These are phyloP conservation scores for Coelastrella sp. DNA, from an alignment of 139 green algal genomes.

Conservation along the genomic window DNA sequence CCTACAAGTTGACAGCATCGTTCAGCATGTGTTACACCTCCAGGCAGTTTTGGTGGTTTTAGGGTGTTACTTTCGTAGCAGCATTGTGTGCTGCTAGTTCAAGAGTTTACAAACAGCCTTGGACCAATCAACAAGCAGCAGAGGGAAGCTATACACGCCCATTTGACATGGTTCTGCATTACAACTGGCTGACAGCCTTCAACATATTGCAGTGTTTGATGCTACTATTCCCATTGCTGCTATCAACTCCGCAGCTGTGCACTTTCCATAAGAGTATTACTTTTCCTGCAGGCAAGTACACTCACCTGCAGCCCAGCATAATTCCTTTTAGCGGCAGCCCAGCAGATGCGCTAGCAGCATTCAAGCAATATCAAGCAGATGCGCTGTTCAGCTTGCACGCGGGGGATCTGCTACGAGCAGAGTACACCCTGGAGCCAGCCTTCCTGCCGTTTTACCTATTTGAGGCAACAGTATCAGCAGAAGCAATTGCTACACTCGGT, in stretches of 20 bases:
- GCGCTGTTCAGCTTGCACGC: constrained; percentile 30
- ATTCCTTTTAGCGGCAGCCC: not conserved
- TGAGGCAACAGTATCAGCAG: constrained; percentile 50
- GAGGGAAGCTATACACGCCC: no score
- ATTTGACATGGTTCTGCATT: no score
- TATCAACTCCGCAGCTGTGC: not conserved
- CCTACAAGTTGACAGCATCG: not conserved
- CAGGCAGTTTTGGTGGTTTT: no score
- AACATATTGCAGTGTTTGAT: no score
- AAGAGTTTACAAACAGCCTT: no score
- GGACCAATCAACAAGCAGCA: no score
- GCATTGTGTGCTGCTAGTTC: no score
- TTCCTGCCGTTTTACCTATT: constrained; percentile 74
- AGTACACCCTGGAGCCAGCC: constrained; percentile 40
- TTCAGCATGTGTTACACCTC: no score
- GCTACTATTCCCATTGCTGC: no score
- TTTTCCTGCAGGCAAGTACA: not conserved
- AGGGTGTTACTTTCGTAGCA: no score
- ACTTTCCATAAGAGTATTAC: not conserved
- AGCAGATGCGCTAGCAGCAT: not conserved
- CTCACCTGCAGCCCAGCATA: not conserved
- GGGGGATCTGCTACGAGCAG: constrained; percentile 8
- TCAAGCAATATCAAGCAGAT: constrained; percentile 7
- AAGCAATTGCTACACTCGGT: constrained; percentile 42
- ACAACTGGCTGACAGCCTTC: no score